Evolutionary conservation across 441 rosid species (phyloP).

Genomic region (Croton setiger): DNA sequence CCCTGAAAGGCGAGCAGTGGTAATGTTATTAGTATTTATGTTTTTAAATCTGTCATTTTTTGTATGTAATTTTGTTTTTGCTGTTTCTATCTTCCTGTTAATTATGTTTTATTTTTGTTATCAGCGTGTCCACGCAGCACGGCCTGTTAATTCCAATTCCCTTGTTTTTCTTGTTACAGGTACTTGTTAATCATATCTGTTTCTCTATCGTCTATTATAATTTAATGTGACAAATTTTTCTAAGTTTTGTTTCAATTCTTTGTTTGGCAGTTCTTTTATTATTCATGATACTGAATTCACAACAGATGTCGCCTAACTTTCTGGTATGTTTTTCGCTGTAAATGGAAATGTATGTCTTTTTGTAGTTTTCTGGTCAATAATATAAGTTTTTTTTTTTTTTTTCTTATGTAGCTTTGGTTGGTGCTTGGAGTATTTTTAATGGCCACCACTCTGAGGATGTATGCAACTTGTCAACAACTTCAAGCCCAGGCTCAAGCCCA

Average conservation of each 20-base stretch:
- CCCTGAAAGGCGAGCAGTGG: slow-evolving; percentile 71
- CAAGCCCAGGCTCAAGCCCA: slow-evolving; percentile 93
- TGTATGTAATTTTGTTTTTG: not conserved
- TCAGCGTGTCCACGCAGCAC: slow-evolving; percentile 80
- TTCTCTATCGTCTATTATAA: not conserved
- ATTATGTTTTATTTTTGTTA: slow-evolving; percentile 5
- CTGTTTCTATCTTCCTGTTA: not conserved
- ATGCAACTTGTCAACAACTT: slow-evolving; percentile 89
- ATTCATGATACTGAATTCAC: slow-evolving; percentile 86
- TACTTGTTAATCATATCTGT: slow-evolving; percentile 17
- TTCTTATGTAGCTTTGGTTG: slow-evolving; percentile 63
- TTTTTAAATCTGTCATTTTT: not conserved
- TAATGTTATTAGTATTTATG: slow-evolving; percentile 10
- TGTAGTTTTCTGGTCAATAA: not conserved
- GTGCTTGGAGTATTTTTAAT: slow-evolving; percentile 86
- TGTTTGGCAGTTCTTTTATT: slow-evolving; percentile 58
- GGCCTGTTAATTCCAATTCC: slow-evolving; percentile 78
- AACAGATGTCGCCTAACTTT: slow-evolving; percentile 89
- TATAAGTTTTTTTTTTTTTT: not conserved
- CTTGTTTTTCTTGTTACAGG: slow-evolving; percentile 90
- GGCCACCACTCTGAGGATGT: slow-evolving; percentile 86
- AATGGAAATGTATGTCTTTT: not conserved
- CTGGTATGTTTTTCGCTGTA: slow-evolving; percentile 38
- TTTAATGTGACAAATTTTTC: not conserved
- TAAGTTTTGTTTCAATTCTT: slow-evolving; percentile 2